Percentiles rank a stretch among this genome's conserved stretches.
Conservation (phyloP, 352 stramenopile species). For the Globisporangium cylindrosporum region DNA sequence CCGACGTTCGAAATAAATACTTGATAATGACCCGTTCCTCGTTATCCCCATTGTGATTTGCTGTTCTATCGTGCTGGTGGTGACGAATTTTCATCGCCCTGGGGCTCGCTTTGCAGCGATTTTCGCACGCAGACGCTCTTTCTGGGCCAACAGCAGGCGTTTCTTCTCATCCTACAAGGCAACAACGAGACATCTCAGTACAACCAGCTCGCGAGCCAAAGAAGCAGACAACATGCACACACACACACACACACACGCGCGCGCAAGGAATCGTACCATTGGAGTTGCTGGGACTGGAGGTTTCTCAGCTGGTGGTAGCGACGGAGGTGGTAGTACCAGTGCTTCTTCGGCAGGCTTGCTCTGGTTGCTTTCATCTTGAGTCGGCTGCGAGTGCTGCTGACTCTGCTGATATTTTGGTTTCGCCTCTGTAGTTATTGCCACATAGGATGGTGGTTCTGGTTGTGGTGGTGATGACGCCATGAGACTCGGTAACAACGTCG, state of each 20-base stretch:
- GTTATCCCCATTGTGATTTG: background rate
- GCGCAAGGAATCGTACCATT: background rate
- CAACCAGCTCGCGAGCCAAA: background rate
- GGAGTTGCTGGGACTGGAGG: background rate
- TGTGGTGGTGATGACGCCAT: background rate
- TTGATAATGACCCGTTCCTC: background rate
- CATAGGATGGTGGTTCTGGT: background rate
- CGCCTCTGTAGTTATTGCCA: background rate
- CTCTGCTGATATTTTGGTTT: background rate
- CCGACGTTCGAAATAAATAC: background rate
- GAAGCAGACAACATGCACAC: background rate
- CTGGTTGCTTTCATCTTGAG: background rate
- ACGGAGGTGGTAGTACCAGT: background rate
- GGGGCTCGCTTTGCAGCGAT: slow-evolving; percentile 32
- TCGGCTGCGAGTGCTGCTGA: background rate
- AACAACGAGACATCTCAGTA: background rate
- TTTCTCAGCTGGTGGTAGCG: background rate
- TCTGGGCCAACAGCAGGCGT: slow-evolving; percentile 52
- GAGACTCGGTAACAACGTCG: background rate
- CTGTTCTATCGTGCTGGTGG: background rate
- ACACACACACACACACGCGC: background rate
- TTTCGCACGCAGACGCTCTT: slow-evolving; percentile 64
- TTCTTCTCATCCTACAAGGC: slow-evolving; percentile 49
- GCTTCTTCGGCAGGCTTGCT: background rate
- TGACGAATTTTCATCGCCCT: background rate